Conservation (phyloP, 768 basidiomycete genomes). For the Daedaleopsis sinensis region DNA sequence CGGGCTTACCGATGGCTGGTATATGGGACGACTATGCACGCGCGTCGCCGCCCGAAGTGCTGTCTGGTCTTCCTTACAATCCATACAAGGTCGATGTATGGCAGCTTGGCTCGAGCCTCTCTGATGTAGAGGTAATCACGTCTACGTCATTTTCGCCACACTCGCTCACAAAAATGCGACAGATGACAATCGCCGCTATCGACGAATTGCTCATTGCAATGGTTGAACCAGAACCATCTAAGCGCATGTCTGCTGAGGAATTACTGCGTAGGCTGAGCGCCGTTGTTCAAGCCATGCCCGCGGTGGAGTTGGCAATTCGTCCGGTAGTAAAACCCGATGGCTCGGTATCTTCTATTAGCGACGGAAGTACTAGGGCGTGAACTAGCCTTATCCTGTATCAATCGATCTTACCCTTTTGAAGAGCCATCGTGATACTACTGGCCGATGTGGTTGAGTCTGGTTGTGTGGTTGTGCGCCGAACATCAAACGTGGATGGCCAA, state of each 20-base stretch:
- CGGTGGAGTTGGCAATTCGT: background rate
- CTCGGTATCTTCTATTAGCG: background rate
- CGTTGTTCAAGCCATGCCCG: background rate
- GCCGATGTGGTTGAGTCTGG: too few relatives aligned
- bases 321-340: background rate
- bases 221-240: background rate
- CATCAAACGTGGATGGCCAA: too few relatives aligned
- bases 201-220: too few relatives aligned
- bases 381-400: too few relatives aligned
- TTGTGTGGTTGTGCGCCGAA: too few relatives aligned
- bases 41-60: conserved; percentile 28
- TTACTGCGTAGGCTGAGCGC: background rate
- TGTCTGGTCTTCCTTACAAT: conserved; percentile 24
- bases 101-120: conserved; percentile 29
- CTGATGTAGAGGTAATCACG: conserved; percentile 14
- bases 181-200: background rate
- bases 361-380: too few relatives aligned
- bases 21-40: conserved; percentile 19
- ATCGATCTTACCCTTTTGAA: too few relatives aligned
- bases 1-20: background rate
- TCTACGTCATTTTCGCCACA: background rate
- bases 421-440: too few relatives aligned
- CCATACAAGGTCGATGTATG: conserved; percentile 36
- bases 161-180: background rate
- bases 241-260: background rate